Conservation (phyloP, 2,329 filamentous ascomycete species). For the Ascochyta rabiei region DNA sequence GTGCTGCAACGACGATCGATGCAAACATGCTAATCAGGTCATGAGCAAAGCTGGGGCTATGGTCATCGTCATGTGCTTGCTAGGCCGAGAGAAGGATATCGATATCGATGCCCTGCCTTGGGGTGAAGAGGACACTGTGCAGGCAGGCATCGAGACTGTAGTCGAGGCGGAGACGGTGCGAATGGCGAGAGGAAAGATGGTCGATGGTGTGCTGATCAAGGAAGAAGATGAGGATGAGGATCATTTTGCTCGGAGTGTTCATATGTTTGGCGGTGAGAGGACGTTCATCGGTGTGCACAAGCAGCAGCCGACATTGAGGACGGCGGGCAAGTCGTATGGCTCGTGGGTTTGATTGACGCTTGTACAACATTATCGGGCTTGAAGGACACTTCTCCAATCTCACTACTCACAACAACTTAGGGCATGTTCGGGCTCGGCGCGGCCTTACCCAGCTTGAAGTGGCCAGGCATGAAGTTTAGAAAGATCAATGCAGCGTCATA, state of each 20-base stretch:
- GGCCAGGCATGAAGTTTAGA: constrained; percentile 50
- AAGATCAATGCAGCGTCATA: constrained; percentile 53
- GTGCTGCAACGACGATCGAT: constrained; percentile 84
- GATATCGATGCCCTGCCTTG: constrained; percentile 85
- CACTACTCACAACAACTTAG: background rate
- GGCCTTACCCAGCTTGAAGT: constrained; percentile 50
- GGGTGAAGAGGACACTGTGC: constrained; percentile 73
- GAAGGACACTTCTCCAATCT: background rate
- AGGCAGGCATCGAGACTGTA: constrained; percentile 81
- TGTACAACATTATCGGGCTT: background rate
- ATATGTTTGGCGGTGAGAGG: constrained; percentile 43
- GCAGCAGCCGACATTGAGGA: constrained; percentile 7
- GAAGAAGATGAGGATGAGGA: constrained; percentile 44
- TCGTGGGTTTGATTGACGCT: background rate
- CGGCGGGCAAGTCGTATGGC: constrained; percentile 1
- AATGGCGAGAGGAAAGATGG: constrained; percentile 48
- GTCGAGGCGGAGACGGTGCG: constrained; percentile 72
- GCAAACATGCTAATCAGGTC: constrained; percentile 85
- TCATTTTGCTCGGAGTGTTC: constrained; percentile 41
- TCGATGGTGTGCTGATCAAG: constrained; percentile 52
- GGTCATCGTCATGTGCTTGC: constrained; percentile 77
- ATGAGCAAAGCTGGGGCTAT: constrained; percentile 90
- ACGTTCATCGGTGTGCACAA: constrained; percentile 44
- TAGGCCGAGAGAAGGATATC: constrained; percentile 76
- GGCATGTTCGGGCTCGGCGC: background rate